Evolutionary conservation across 1,284 basidiomycete species (phyloP), one percentile per base, ranked within the genome.

Genomic region (Amylostereum chailletii): DNA sequence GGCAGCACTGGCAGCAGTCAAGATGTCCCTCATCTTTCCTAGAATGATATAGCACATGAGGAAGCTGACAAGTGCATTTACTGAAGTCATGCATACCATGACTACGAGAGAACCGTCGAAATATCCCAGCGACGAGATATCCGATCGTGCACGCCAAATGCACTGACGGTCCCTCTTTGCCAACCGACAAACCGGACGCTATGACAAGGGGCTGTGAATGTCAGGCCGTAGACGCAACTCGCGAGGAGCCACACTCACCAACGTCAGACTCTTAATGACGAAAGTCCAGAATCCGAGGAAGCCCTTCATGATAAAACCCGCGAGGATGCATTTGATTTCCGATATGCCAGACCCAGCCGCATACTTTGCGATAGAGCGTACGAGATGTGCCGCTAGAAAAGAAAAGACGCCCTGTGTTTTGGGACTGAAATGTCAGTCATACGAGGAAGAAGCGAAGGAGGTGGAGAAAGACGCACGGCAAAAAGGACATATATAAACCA

Each of bases 261-360:
- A 68, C 5, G 93, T 93, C 37, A 98, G 69, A 59, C 87, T 91
- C 72, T 98, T 98, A 65, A 97, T 87, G 53, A 83, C 72, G 55
- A 98, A 84, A 0, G 95, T 99, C 66, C 85, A 82, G 53, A 89
- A 82, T 8, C 92, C 87, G 37, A 99, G 76, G 64, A 90, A 99
- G 0, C 93, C 93, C 65, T 95, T 86, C 85, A 99, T 98, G 60
- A 94, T 79, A 67, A 99, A 99, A 1, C 96, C 96, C 4, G 91
- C 91, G 26, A 99, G 71, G 58, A 99, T 98, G 65, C 94, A 98
- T 63, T 99, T 99, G 70, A 99, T 98, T 68, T 99, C 96, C 29
- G 94, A 93, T 52, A 99, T 99, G 49, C 96, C 96, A 53, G 94
- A 97, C 3, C 96, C 95, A 5, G 96, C 96, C 6, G 96, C 94